Evolutionary conservation across 371 early-diverging fungal genomes (phyloP).

Genomic region (Mortierella sp.): DNA sequence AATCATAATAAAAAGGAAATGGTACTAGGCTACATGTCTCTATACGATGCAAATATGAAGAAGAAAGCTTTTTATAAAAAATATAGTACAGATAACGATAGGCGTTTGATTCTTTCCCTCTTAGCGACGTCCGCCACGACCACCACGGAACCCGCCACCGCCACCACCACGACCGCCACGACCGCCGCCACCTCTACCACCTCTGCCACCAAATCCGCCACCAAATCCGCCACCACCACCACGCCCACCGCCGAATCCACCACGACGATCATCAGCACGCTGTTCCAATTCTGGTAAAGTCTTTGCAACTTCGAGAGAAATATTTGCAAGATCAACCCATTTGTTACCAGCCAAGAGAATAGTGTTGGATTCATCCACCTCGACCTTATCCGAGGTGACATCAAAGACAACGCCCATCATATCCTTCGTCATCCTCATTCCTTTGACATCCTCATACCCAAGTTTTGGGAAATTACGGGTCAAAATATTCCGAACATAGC

Average conservation of each 20-base stretch:
- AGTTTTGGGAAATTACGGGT: conserved; percentile 78
- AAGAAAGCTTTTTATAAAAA: background rate
- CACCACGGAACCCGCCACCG: conserved; percentile 53
- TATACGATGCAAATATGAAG: background rate
- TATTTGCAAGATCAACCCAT: conserved; percentile 73
- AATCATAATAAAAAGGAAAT: no score
- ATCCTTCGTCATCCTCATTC: conserved; percentile 89
- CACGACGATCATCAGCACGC: conserved; percentile 54
- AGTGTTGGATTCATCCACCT: conserved; percentile 60
- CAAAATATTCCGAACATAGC: conserved; percentile 84
- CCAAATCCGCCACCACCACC: conserved; percentile 60
- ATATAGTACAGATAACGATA: background rate
- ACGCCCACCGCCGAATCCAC: conserved; percentile 61
- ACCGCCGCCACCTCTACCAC: conserved; percentile 55
- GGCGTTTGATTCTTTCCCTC: background rate
- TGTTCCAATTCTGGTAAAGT: conserved; percentile 87
- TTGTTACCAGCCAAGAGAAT: conserved; percentile 64
- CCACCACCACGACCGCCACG: conserved; percentile 57
- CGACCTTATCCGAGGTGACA: conserved; percentile 74
- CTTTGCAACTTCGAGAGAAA: conserved; percentile 74
- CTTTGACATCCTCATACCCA: conserved; percentile 71
- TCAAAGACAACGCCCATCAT: conserved; percentile 87
- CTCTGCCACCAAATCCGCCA: conserved; percentile 56
- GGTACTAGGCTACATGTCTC: no score
- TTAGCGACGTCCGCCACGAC: conserved; percentile 40